Evolutionary conservation across 2,329 filamentous ascomycete genomes (phyloP).

Genomic region (Talaromyces sp.): DNA sequence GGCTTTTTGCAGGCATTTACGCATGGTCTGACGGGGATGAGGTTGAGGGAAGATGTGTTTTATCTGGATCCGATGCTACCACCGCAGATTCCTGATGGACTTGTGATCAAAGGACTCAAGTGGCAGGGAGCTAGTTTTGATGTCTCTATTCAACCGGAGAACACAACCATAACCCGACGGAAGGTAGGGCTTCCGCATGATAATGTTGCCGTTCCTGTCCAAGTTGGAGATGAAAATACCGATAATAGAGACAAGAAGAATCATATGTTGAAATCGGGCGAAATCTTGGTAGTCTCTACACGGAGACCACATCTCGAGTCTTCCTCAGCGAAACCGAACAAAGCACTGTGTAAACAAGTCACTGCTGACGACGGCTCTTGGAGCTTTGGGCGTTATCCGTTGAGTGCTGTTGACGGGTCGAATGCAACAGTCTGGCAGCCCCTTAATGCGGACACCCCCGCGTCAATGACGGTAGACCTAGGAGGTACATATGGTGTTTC

Average conservation of each 20-base stretch:
- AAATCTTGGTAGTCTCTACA: background rate
- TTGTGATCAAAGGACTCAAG: conserved; percentile 7
- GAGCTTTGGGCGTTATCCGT: conserved; percentile 11
- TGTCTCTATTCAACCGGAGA: conserved; percentile 4
- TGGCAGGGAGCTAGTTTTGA: conserved; percentile 12
- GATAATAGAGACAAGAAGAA: background rate
- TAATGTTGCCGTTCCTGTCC: background rate
- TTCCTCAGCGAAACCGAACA: background rate
- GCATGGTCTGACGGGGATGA: conserved; percentile 11
- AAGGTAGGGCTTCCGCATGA: background rate
- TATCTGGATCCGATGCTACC: conserved; percentile 10
- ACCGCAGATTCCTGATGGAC: conserved; percentile 9
- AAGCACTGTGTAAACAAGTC: conserved; percentile 7
- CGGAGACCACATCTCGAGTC: conserved; percentile 1
- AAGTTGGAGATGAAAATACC: background rate
- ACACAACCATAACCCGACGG: conserved; percentile 5
- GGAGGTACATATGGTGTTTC: background rate
- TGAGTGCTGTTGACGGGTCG: conserved; percentile 9
- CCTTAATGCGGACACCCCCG: background rate
- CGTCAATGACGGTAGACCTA: conserved; percentile 4
- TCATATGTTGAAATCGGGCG: conserved; percentile 2
- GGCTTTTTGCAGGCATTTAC: conserved; percentile 11
- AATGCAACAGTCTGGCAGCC: conserved; percentile 13
- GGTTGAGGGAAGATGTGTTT: conserved; percentile 1
- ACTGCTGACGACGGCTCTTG: background rate